Conservation (phyloP, 805 yeast genomes). For the Zygoascus tannicola region DNA sequence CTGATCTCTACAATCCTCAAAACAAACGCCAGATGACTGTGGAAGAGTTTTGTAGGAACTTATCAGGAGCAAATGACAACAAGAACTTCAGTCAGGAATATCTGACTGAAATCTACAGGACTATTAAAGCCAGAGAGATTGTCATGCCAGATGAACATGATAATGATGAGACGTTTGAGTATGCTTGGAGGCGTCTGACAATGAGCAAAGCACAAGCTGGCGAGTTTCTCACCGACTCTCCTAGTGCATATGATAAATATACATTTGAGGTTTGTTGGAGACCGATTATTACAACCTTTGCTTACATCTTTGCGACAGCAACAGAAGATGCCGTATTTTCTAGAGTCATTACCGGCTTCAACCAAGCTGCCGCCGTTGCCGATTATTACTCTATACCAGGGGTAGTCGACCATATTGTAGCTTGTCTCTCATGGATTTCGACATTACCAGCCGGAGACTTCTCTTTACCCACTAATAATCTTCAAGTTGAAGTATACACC, state of each 20-base stretch:
- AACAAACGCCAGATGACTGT: slow-evolving; percentile 86
- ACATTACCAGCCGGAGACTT: slow-evolving; percentile 43
- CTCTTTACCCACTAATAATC: slow-evolving; percentile 21
- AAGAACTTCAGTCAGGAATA: slow-evolving; percentile 82
- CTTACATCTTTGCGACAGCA: slow-evolving; percentile 77
- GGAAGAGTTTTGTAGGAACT: slow-evolving; percentile 68
- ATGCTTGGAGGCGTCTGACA: slow-evolving; percentile 37
- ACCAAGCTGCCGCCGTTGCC: slow-evolving; percentile 74
- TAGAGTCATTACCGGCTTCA: slow-evolving; percentile 78
- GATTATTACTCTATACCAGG: slow-evolving; percentile 47
- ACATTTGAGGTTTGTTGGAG: slow-evolving; percentile 58
- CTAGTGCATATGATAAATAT: slow-evolving; percentile 53
- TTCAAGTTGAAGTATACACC: slow-evolving; percentile 35
- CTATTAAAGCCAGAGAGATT: slow-evolving; percentile 78
- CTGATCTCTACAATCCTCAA: slow-evolving; percentile 88
- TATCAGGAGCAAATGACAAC: slow-evolving; percentile 65
- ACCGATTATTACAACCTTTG: slow-evolving; percentile 59
- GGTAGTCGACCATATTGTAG: slow-evolving; percentile 58
- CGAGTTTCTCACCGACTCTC: slow-evolving; percentile 1
- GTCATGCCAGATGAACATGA: slow-evolving; percentile 98
- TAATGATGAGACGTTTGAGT: slow-evolving; percentile 87
- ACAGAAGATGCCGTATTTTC: slow-evolving; percentile 82
- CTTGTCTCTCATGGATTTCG: slow-evolving; percentile 57
- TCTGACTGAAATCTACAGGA: slow-evolving; percentile 65
- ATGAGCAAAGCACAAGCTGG: slow-evolving; percentile 21